These are phyloP conservation scores for Neurospora sp. DNA, from an alignment of 495 filamentous ascomycete genomes.

Conservation along the genomic window DNA sequence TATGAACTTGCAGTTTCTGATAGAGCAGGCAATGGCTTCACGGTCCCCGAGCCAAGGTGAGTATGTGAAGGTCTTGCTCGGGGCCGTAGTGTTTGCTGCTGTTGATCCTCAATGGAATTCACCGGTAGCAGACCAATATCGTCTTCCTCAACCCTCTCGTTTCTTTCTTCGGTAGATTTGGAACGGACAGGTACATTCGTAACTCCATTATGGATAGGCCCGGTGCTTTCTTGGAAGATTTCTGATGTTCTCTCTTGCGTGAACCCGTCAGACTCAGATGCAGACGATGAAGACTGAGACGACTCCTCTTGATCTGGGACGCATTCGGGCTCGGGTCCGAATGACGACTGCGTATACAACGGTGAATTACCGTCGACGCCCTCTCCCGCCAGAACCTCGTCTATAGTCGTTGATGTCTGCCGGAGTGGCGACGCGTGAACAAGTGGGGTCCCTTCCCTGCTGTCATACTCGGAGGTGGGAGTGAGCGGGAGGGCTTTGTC, in stretches of 20 bases:
- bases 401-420: neutral
- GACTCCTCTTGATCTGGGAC: neutral
- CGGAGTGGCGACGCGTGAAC: neutral
- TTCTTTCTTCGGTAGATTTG: neutral
- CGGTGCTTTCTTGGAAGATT: neutral
- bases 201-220: neutral
- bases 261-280: neutral
- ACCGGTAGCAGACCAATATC: neutral
- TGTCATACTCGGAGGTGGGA: conserved; percentile 24
- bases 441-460: conserved; percentile 13
- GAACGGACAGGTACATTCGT: neutral
- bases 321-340: neutral
- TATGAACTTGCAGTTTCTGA: conserved; percentile 31
- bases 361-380: neutral
- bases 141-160: neutral
- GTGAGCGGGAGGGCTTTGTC: conserved; percentile 28
- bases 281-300: neutral
- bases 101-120: neutral
- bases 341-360: neutral
- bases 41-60: conserved; percentile 15
- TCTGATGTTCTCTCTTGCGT: neutral
- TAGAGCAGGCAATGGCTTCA: conserved; percentile 42
- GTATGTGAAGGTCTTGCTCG: neutral
- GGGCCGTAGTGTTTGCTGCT: neutral
- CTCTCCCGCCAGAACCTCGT: neutral